A percentile compares a stretch with the other conserved stretches of the same genome.
Evolutionary conservation across 2,329 filamentous ascomycete species (phyloP).

Genomic region (Phaeosphaeria sp.): DNA sequence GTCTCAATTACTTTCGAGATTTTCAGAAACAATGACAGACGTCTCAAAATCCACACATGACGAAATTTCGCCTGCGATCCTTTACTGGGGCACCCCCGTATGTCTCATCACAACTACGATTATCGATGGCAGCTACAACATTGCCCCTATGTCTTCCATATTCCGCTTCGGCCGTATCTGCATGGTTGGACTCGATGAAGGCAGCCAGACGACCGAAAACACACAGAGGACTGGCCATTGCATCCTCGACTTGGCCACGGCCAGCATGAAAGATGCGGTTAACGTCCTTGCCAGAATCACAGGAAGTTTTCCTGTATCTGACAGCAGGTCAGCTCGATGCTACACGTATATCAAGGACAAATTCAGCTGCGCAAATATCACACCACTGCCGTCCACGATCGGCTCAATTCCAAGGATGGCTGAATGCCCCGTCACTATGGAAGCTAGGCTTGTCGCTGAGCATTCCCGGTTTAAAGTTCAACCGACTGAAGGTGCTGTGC

Average conservation of each 20-base stretch:
- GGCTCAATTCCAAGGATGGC: neutral
- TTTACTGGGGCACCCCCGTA: neutral
- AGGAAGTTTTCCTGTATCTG: neutral
- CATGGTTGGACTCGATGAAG: neutral
- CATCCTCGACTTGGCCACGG: neutral
- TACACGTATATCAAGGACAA: neutral
- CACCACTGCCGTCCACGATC: neutral
- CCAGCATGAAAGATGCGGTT: neutral
- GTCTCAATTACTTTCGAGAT: neutral
- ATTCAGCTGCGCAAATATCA: neutral
- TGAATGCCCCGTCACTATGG: neutral
- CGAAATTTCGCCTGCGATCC: neutral
- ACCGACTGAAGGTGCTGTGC: neutral
- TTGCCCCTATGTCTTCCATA: neutral
- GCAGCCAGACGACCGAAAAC: neutral
- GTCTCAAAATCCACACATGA: neutral
- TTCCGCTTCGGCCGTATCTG: neutral
- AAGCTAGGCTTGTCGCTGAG: neutral
- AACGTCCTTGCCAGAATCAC: neutral
- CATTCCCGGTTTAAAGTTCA: neutral
- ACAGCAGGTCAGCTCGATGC: neutral
- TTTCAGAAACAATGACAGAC: neutral
- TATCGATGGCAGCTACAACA: neutral
- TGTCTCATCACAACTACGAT: neutral
- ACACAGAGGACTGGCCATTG: neutral